Percentiles rank a stretch among this genome's conserved stretches.
phyloP scores from a whole-genome alignment of 2,329 filamentous ascomycete species.

The Penicillium sp. region DNA sequence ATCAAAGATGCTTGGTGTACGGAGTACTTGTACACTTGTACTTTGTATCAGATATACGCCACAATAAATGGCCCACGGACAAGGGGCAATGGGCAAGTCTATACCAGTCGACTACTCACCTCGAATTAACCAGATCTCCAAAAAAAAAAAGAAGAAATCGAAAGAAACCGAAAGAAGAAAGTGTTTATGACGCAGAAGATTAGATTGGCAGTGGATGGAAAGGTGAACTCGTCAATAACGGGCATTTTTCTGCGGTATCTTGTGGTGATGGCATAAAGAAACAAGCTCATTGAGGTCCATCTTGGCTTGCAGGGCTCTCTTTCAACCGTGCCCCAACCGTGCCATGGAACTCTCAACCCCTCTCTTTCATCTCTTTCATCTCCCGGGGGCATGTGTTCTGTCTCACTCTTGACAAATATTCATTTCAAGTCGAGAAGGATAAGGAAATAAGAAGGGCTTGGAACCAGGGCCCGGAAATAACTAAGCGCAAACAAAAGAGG shows the following conservation, averaged over 20 bases:
- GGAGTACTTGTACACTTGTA: no score
- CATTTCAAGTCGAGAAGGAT: conserved; percentile 14
- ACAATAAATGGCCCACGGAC: background rate
- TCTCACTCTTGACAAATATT: conserved; percentile 11
- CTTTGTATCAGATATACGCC: conserved; percentile 3
- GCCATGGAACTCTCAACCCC: conserved; percentile 3
- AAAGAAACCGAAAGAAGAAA: no score
- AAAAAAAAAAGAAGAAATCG: no score
- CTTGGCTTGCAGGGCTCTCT: conserved; percentile 16
- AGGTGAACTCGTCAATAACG: conserved; percentile 34
- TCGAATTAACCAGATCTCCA: conserved; percentile 1
- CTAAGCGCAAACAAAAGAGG: conserved; percentile 20
- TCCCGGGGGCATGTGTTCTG: conserved; percentile 3
- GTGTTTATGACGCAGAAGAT: background rate
- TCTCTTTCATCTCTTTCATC: conserved; percentile 11
- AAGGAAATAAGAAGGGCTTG: conserved; percentile 10
- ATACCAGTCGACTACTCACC: conserved; percentile 1
- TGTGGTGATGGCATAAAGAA: conserved; percentile 34
- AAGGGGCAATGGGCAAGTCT: conserved; percentile 1
- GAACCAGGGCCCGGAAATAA: conserved; percentile 16
- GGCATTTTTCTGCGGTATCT: conserved; percentile 41
- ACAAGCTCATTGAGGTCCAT: conserved; percentile 23
- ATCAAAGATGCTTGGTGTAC: background rate
- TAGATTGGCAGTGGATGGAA: background rate
- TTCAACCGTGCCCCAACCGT: conserved; percentile 8